Evolutionary conservation across 192 early-diverging fungal species (phyloP).

Genomic region (Linnemannia elongata): DNA sequence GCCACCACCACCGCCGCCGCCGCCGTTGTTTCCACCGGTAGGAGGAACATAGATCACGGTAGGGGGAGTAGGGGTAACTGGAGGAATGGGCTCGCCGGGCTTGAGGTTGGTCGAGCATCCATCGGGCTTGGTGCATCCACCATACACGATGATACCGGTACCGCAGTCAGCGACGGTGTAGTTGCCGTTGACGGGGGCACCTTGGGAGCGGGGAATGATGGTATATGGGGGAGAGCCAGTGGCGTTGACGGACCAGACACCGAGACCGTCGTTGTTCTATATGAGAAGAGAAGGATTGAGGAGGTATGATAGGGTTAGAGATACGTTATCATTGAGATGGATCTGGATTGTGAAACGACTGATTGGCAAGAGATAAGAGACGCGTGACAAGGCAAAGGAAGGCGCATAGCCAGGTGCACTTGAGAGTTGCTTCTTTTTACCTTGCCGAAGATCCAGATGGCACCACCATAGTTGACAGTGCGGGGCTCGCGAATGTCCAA

Average conservation of each 20-base stretch:
- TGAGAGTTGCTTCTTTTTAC: slow-evolving; percentile 8
- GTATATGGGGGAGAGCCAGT: slow-evolving; percentile 28
- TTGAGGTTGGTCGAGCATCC: slow-evolving; percentile 40
- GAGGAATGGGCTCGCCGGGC: slow-evolving; percentile 38
- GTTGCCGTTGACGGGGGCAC: slow-evolving; percentile 36
- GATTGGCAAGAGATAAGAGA: not conserved
- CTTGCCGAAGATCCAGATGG: slow-evolving; percentile 53
- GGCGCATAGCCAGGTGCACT: too few relatives aligned
- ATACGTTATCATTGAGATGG: not conserved
- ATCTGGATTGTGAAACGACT: not conserved
- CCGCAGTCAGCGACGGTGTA: slow-evolving; percentile 43
- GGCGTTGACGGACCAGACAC: slow-evolving; percentile 46
- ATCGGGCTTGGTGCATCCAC: slow-evolving; percentile 26
- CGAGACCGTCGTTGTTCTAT: slow-evolving; percentile 53
- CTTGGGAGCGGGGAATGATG: slow-evolving; percentile 43
- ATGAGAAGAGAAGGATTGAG: not conserved
- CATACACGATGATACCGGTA: slow-evolving; percentile 43
- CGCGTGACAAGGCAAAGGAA: not conserved
- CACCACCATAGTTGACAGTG: slow-evolving; percentile 30
- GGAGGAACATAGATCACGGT: slow-evolving; percentile 31
- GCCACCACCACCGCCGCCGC: not conserved
- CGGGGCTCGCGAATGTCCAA: slow-evolving; percentile 30
- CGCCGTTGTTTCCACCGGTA: slow-evolving; percentile 15
- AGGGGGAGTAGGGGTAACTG: slow-evolving; percentile 30
- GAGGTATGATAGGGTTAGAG: not conserved